These are phyloP conservation scores for Brassica juncea DNA, from an alignment of 345 rosid genomes.

Conservation along the genomic window DNA sequence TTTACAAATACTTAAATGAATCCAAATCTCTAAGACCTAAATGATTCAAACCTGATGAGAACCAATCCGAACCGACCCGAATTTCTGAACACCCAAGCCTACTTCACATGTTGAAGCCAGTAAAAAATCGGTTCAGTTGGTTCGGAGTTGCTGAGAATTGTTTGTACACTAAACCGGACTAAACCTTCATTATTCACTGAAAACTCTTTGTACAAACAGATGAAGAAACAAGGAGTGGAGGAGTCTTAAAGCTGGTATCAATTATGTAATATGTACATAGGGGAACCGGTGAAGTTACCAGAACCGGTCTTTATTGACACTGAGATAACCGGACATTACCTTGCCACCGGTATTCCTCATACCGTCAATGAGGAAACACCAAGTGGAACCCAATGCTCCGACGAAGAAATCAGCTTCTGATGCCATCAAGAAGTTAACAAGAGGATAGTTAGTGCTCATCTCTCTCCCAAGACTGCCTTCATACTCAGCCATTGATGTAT, in stretches of 20 bases:
- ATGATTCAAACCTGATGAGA: too few species aligned
- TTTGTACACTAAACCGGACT: neutral
- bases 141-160: neutral
- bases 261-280: neutral
- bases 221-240: conserved; percentile 8
- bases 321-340: conserved; percentile 88
- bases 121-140: conserved; percentile 5
- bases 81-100: neutral
- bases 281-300: conserved; percentile 53
- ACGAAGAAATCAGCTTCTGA: conserved; percentile 81
- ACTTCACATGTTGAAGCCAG: neutral
- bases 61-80: too few species aligned
- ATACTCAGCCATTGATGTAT: conserved; percentile 71
- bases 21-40: too few species aligned
- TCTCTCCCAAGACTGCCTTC: conserved; percentile 92
- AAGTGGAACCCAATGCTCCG: conserved; percentile 94
- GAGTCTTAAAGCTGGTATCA: neutral
- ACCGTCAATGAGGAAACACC: conserved; percentile 95
- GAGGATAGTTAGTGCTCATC: conserved; percentile 90
- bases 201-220: conserved; percentile 27
- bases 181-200: conserved; percentile 4
- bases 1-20: too few species aligned
- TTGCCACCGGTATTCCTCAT: conserved; percentile 98
- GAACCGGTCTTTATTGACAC: conserved; percentile 91
- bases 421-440: conserved; percentile 94